Base-by-base conservation (phyloP, 345 rosid species). In the Sisymbrium irio region DNA sequence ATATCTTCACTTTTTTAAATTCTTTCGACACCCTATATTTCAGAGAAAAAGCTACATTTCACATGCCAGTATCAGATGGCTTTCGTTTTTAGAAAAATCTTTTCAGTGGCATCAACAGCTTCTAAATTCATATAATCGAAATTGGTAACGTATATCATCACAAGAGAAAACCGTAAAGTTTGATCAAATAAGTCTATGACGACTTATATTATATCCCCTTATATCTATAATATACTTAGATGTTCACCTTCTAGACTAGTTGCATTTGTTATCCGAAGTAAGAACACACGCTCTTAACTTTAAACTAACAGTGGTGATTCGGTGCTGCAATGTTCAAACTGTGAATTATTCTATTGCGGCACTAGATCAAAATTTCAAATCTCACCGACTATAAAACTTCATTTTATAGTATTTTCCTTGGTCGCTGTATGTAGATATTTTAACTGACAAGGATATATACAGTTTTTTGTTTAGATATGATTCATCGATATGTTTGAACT, bases 11-110 rank as follows among this genome's bases (percentile, higher is more conserved):
- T 20, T 55, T 55, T 64, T 64, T n/a, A 10, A 25, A 1, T 14
- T 25, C 42, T 39, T 53, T 19, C 19, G 13, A 53, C 60, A 19
- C 4, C 60, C 9, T 56, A 36, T 10, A 22, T 42, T 55, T 73
- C 71, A 74, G 65, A 64, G 50, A 56, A 33, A n/a, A 65, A 55
- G 65, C 49, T 55, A 42, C 19, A 45, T 56, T 57, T 66, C 67
- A 74, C 66, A 57, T 65, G 17, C 36, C 6, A 22, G 35, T 19
- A 14, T 27, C 46, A 59, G 17, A 35, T 27, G 9, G 12, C 18
- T 71, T 35, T 35, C 2, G 7, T 37, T 0, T 20, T 33, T 18
- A 22, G 3, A 22, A 22, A 22, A 27, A 19, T 3, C 3, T 62
- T 58, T 57, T 57, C 12, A 49, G 0, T 17, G 59, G 22, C n/a